These are phyloP conservation scores for Carex arenaria DNA, from an alignment of 202 grass and related monocot genomes.

Conservation along the genomic window DNA sequence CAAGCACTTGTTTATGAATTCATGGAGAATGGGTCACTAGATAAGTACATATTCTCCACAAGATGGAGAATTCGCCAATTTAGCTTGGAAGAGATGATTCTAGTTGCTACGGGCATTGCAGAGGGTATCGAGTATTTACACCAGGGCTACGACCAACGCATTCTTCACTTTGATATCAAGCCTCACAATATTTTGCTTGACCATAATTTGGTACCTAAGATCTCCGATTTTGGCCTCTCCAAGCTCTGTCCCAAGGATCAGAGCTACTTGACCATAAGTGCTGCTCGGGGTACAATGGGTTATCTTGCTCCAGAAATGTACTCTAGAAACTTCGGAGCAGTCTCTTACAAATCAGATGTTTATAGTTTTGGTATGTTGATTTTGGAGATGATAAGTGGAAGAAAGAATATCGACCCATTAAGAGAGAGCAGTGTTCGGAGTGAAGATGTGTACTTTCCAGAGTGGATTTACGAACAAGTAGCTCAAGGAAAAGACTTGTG, in stretches of 20 bases:
- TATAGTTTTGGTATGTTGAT: conserved; percentile 65
- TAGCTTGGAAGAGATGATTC: conserved; percentile 20
- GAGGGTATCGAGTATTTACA: conserved; percentile 39
- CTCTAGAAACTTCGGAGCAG: conserved; percentile 43
- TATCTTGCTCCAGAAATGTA: conserved; percentile 70
- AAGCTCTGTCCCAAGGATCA: conserved; percentile 36
- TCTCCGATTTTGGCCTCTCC: conserved; percentile 45
- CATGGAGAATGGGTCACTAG: conserved; percentile 36
- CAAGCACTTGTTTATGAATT: conserved; percentile 45
- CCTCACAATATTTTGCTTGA: conserved; percentile 48
- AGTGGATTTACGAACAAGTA: too few species aligned
- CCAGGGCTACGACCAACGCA: conserved; percentile 44
- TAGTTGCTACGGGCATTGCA: conserved; percentile 25
- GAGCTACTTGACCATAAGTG: conserved; percentile 39
- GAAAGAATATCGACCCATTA: conserved; percentile 32
- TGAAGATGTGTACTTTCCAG: too few species aligned
- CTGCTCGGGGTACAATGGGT: conserved; percentile 54
- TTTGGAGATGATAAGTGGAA: conserved; percentile 54
- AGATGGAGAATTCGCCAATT: not conserved
- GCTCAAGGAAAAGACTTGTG: too few species aligned
- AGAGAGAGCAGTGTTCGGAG: not conserved
- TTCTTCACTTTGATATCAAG: conserved; percentile 67
- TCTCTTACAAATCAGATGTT: conserved; percentile 62
- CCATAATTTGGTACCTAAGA: conserved; percentile 42
- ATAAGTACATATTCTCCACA: conserved; percentile 27